phyloP scores from a whole-genome alignment of 495 filamentous ascomycete species.

The Amorphotheca resinae region DNA sequence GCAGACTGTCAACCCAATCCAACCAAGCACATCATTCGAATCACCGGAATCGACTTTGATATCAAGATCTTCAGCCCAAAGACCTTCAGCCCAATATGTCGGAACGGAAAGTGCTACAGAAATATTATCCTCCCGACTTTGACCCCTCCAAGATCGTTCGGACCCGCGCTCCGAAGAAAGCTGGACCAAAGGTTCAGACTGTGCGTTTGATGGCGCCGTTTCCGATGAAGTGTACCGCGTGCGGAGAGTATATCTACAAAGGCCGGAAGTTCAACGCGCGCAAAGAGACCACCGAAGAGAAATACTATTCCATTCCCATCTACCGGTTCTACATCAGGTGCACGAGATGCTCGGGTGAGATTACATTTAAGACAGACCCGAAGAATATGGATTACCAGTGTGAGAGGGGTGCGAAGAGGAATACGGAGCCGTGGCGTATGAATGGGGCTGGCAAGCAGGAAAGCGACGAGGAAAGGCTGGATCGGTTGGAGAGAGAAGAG shows the following conservation, averaged over 20 bases:
- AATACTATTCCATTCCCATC: constrained; percentile 79
- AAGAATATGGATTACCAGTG: constrained; percentile 88
- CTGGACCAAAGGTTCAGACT: constrained; percentile 70
- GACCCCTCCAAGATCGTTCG: constrained; percentile 77
- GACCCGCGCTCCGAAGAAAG: constrained; percentile 51
- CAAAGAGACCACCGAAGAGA: constrained; percentile 87
- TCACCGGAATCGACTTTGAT: too few species aligned
- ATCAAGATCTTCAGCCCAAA: too few species aligned
- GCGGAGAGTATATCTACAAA: constrained; percentile 95
- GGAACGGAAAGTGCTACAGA: constrained; percentile 77
- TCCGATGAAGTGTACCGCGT: constrained; percentile 79
- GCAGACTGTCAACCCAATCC: too few species aligned
- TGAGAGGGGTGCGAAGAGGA: constrained; percentile 78
- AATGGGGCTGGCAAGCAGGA: constrained; percentile 48
- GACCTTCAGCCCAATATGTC: constrained; percentile 49
- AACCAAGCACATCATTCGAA: too few species aligned
- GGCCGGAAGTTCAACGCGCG: constrained; percentile 95
- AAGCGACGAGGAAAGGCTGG: constrained; percentile 79
- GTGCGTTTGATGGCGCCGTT: constrained; percentile 98
- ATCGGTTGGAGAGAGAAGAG: constrained; percentile 69
- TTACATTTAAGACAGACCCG: constrained; percentile 91
- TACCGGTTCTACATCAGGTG: constrained; percentile 94
- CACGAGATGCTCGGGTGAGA: constrained; percentile 78
- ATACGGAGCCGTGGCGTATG: constrained; percentile 83
- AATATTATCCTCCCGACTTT: constrained; percentile 95